Evolutionary conservation across 768 basidiomycete genomes (phyloP).

Genomic region (Xerocomellus intermedius): DNA sequence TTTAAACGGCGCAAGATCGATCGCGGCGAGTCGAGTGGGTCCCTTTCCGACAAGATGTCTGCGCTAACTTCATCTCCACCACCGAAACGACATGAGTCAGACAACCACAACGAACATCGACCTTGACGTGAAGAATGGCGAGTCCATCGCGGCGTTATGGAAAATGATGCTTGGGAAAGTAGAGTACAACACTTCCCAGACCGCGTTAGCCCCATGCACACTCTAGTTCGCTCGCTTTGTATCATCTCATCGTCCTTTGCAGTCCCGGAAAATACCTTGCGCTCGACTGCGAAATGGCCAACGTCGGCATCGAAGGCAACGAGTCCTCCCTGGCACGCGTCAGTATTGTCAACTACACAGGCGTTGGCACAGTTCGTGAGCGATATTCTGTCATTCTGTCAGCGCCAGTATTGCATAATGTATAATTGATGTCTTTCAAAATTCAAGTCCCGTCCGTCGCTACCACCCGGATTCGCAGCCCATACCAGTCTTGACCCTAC

Average conservation of each 20-base stretch:
- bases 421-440: too few species aligned
- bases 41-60: too few species aligned
- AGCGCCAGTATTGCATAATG: too few species aligned
- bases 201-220: conserved; percentile 40
- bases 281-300: conserved; percentile 69
- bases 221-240: neutral
- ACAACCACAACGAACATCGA: conserved; percentile 10
- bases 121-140: conserved; percentile 43
- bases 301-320: conserved; percentile 9
- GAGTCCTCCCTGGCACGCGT: conserved; percentile 17
- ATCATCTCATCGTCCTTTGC: conserved; percentile 6
- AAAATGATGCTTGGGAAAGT: conserved; percentile 53
- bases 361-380: too few species aligned
- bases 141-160: conserved; percentile 45
- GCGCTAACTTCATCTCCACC: conserved; percentile 3
- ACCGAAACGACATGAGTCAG: neutral
- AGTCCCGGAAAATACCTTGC: conserved; percentile 77
- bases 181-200: conserved; percentile 40
- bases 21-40: neutral
- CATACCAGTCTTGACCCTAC: too few species aligned
- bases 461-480: too few species aligned
- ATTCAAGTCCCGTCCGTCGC: too few species aligned
- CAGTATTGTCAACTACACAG: conserved; percentile 79
- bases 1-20: conserved; percentile 23
- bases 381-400: too few species aligned